Evolutionary conservation across 1,284 basidiomycete genomes (phyloP), one percentile per base, ranked within the genome.

Genomic region (Papiliotrema fonsecae): DNA sequence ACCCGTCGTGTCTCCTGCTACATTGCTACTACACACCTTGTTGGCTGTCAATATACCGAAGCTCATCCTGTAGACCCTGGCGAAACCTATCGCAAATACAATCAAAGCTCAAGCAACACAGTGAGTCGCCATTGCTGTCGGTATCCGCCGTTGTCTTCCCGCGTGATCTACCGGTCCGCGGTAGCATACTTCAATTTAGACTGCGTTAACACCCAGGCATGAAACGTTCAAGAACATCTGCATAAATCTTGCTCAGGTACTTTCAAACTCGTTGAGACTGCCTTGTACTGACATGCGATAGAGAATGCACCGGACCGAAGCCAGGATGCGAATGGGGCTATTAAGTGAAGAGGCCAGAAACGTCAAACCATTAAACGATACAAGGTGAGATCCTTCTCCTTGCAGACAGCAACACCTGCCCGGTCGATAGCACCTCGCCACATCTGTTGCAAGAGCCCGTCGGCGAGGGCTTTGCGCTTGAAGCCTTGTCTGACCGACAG

Each of bases 351-450:
- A 85, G 37, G 81, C 84, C 1, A 82, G 82, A 47, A 79, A 84
- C 60, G 79, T 91, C 45, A 82, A 87, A 24, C 89, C 89, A 3
- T 76, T 92, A 27, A 90, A 88, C 4, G 89, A 93, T 69, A 80
- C 84, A 14, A 80, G 81, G 88, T 89, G 55, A 57, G 79, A 75
- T 34, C 30, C 19, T 42, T 30, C 10, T 39, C 25, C 18, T 22
- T 21, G 19, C 24, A 34, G 24, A 14, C 16, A n/a, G 24, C 11
- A 4, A 18, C 27, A 11, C 37, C 51, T 54, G 34, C 45, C n/a
- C n/a, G n/a, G n/a, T n/a, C n/a, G n/a, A n/a, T n/a, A n/a, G n/a
- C n/a, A n/a, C n/a, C n/a, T n/a, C n/a, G n/a, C n/a, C n/a, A n/a
- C n/a, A n/a, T n/a, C n/a, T n/a, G n/a, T n/a, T n/a, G n/a, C n/a